Evolutionary conservation across 768 basidiomycete genomes (phyloP), one percentile per base, ranked within the genome.

Genomic region (Fibroporia radiculosa): DNA sequence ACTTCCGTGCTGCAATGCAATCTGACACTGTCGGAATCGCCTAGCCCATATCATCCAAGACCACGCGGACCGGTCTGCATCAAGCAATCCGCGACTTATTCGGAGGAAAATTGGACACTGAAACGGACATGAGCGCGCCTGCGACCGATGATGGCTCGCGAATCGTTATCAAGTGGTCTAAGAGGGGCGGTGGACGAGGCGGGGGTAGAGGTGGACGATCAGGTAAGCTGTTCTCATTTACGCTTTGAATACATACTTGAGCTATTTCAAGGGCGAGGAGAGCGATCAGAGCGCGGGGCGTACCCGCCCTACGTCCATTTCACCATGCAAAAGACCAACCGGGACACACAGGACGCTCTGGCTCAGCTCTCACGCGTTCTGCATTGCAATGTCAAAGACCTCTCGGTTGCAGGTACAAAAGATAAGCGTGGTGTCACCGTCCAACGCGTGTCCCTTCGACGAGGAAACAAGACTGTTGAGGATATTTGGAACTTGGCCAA

Each of bases 381-480:
- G n/a, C 82, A 84, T 49, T 79, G 82, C 47, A 78, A 70, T 19
- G 62, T 80, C 40, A 92, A 86, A 63, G 90, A 95, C 57, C 70
- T 99, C 6, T 79, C 82, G 19, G 85, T 93, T 20, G 90, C 93
- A 3, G 96, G 96, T 0, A 99, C 96, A 6, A 99, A 99, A 60
- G 96, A 99, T 66, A 99, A 98, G 61, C 85, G 96, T 26, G 96
- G 92, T 0, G 91, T 98, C 13, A 98, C 96, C 1, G 82, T 89
- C 1, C 96, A 99, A 60, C 80, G 91, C 1, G 91, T 98, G 14
- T 84, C 84, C 3, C 61, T 97, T 13, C 77, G 77, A 43, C 73
- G 92, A 13, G 77, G 78, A n/a, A 77, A 72, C 45, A 85, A 85
- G 62, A 82, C 80, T 0, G 77, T 87, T 1, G 83, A 85, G 49